Percentiles rank a stretch among this genome's conserved stretches.
Evolutionary conservation across 2,329 filamentous ascomycete species (phyloP).

Genomic region (Teratosphaeriaceae sp.): DNA sequence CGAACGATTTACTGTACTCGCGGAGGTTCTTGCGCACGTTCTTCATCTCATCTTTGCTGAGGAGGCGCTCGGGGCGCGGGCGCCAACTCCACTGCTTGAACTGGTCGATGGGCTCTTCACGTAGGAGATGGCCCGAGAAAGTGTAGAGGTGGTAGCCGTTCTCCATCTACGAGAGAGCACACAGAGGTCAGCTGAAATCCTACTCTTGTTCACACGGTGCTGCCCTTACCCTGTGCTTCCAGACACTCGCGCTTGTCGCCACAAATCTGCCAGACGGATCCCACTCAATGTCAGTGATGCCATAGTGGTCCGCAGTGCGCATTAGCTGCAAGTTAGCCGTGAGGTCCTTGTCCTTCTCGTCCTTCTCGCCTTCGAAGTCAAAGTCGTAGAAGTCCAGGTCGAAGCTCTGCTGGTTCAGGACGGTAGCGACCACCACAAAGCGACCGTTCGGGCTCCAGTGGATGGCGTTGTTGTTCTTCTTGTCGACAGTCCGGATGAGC

Average conservation of each 20-base stretch:
- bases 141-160: constrained; percentile 98
- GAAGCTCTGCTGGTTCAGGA: constrained; percentile 86
- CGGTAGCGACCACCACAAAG: constrained; percentile 90
- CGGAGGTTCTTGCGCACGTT: constrained; percentile 95
- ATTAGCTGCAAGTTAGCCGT: constrained; percentile 92
- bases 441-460: constrained; percentile 97
- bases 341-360: constrained; percentile 83
- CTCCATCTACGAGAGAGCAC: constrained; percentile 84
- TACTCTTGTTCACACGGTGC: neutral
- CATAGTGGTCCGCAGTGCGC: constrained; percentile 92
- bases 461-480: constrained; percentile 99
- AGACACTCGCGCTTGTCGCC: constrained; percentile 84
- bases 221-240: constrained; percentile 83
- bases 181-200: constrained; percentile 9
- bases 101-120: constrained; percentile 88
- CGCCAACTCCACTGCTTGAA: constrained; percentile 98
- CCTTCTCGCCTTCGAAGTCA: constrained; percentile 96
- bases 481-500: constrained; percentile 88
- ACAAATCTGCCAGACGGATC: constrained; percentile 94
- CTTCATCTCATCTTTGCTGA: constrained; percentile 96
- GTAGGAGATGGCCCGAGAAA: constrained; percentile 82
- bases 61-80: constrained; percentile 81
- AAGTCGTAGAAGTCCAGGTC: constrained; percentile 97
- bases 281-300: constrained; percentile 96
- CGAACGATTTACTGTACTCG: constrained; percentile 91